A percentile compares a stretch with the other conserved stretches of the same genome.
phyloP scores from a whole-genome alignment of 805 yeast genomes.

The Ogataea chonburiensis region DNA sequence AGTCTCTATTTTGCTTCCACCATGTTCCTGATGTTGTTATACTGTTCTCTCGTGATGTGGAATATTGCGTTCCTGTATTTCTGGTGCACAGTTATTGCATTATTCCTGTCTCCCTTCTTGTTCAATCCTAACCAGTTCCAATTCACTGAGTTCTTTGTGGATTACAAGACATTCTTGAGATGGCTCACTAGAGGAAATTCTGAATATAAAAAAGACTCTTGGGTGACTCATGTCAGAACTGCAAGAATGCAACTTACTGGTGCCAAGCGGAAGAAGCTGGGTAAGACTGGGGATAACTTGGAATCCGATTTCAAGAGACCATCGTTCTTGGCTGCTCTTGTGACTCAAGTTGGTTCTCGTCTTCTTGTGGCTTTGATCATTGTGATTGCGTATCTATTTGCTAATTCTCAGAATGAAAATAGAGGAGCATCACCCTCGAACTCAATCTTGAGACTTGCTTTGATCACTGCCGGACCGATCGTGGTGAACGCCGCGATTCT shows the following conservation, averaged over 20 bases:
- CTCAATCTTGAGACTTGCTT: slow-evolving; percentile 41
- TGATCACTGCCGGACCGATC: slow-evolving; percentile 50
- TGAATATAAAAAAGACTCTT: slow-evolving; percentile 32
- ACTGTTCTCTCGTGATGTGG: slow-evolving; percentile 65
- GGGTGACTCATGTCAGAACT: slow-evolving; percentile 51
- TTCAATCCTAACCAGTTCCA: slow-evolving; percentile 79
- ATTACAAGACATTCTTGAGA: slow-evolving; percentile 53
- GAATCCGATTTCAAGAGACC: slow-evolving; percentile 49
- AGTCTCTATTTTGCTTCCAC: slow-evolving; percentile 64
- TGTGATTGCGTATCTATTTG: slow-evolving; percentile 48
- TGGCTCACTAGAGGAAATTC: slow-evolving; percentile 57
- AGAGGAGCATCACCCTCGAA: slow-evolving; percentile 37
- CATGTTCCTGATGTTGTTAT: slow-evolving; percentile 51
- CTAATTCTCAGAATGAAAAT: slow-evolving; percentile 52
- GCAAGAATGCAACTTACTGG: slow-evolving; percentile 57
- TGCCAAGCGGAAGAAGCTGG: slow-evolving; percentile 44
- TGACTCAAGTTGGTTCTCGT: slow-evolving; percentile 42
- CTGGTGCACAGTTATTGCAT: slow-evolving; percentile 67
- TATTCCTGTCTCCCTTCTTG: slow-evolving; percentile 68
- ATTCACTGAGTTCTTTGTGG: slow-evolving; percentile 66
- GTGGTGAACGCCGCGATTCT: slow-evolving; percentile 42
- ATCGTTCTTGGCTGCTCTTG: slow-evolving; percentile 42
- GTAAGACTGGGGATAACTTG: slow-evolving; percentile 39
- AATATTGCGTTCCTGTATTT: slow-evolving; percentile 57
- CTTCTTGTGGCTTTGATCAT: slow-evolving; percentile 36